Base-by-base conservation (phyloP, 352 stramenopile species). In the Plasmopara halstedii region DNA sequence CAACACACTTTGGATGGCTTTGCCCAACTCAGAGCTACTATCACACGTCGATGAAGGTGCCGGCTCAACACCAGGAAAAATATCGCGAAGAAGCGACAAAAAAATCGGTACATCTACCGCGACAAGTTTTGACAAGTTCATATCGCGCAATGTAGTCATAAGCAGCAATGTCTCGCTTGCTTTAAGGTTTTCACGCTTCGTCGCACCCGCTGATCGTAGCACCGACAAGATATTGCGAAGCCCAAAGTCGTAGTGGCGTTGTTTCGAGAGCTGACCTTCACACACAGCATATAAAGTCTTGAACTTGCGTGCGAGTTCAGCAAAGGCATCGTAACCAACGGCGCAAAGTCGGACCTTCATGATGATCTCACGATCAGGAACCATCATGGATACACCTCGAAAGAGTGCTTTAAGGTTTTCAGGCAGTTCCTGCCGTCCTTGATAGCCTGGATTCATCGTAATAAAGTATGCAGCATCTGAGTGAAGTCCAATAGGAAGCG, bases 361-460 rank as follows among this genome's bases (percentile, higher is more conserved):
- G 52, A 98, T 98, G 48, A 98, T 98, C 56, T 97, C 90, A 49
- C 96, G 94, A 62, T 98, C 91, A 3, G 94, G 92, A 10, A 95
- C 85, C 94, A 98, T 98, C 94, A 98, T 98, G 10, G 92, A 88
- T 44, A 98, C 91, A 9, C 88, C 87, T 26, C 92, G 76, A 63
- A 98, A 98, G 11, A 98, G 70, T 6, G 85, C 80, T 33, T 92
- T 91, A 19, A 97, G 72, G 48, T 97, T 97, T 42, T 97, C 88
- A 0, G 88, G 88, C 2, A 97, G 66, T 45, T 97, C 86, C 32
- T 93, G 89, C 0, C 88, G 82, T 7, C 88, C 88, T 49, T 92
- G 85, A 59, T 97, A 97, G 0, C 84, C 87, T 14, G 90, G 90
- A 68, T 97, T 97, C 90, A 97, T 97, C 21, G 90, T 97, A 53